A percentile compares a stretch with the other conserved stretches of the same genome.
phyloP scores from a whole-genome alignment of 1,139 yeast species.

The Sugiyamaella sp. region DNA sequence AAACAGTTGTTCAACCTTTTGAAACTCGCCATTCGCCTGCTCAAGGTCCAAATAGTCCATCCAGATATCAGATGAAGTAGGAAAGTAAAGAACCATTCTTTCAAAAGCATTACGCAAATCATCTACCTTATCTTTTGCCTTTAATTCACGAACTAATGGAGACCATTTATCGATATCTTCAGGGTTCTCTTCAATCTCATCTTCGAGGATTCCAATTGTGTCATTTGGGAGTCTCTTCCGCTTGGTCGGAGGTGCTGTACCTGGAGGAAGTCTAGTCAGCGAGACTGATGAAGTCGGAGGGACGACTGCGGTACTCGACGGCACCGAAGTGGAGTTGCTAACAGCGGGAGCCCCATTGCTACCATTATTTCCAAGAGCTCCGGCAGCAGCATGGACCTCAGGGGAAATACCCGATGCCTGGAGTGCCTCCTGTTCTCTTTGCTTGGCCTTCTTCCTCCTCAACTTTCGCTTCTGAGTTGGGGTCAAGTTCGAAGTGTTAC shows the following conservation, averaged over 20 bases:
- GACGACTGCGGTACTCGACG: not conserved
- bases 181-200: constrained; percentile 58
- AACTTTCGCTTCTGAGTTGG: constrained; percentile 11
- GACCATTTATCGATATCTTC: constrained; percentile 61
- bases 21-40: constrained; percentile 67
- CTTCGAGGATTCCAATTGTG: constrained; percentile 61
- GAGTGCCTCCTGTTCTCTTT: constrained; percentile 9
- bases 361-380: too few relatives aligned
- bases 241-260: constrained; percentile 25
- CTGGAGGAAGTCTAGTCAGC: constrained; percentile 14
- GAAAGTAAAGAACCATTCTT: constrained; percentile 64
- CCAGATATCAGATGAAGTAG: constrained; percentile 66
- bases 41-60: constrained; percentile 70
- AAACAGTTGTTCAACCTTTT: constrained; percentile 66
- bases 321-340: not conserved
- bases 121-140: constrained; percentile 62
- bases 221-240: constrained; percentile 47
- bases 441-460: constrained; percentile 8
- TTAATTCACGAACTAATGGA: constrained; percentile 56
- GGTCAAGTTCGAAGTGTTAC: constrained; percentile 2
- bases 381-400: not conserved
- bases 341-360: not conserved
- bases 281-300: constrained; percentile 5
- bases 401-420: constrained; percentile 2
- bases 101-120: constrained; percentile 64